Evolutionary conservation across 768 basidiomycete species (phyloP), one percentile per base, ranked within the genome.

Genomic region (Amanita fuliginea): DNA sequence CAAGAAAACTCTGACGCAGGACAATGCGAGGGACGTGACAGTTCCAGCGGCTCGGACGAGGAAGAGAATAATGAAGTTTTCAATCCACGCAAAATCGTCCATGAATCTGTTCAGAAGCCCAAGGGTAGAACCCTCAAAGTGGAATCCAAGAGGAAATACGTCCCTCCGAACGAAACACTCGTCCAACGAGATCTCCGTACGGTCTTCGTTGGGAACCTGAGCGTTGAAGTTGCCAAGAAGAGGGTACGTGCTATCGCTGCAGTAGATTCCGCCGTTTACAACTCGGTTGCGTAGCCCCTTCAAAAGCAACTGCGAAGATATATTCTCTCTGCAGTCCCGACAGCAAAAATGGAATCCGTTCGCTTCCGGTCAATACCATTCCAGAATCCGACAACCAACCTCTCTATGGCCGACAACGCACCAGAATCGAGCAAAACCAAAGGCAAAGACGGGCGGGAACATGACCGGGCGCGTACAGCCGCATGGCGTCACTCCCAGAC

Each of bases 341-440:
- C 72, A 0, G 80, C 88, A 46, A 90, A 86, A 68, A 83, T 96
- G 54, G 95, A 98, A 60, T 93, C 92, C 4, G 76, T 81, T 21
- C 89, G 95, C 37, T 96, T 95, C 72, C 89, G 95, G 46, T 96
- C 93, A 13, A 76, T 96, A 44, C 83, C 93, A 1, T 97, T 97
- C 70, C 81, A 87, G 54, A 74, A 74, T 0, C 89, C 95, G 8
- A 90, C 90, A 54, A 69, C 82, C 14, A 73, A 49, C 1, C 47
- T 65, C 40, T 67, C 74, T 19, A 65, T 64, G 22, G 59, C 62
- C 16, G 61, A 62, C 33, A 33, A 46, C 58, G 59, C 42, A 63
- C 55, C 36, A 10, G 16, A 30, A 49, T 63, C 37, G 65, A 62
- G 64, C 45, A 62, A 52, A 47, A 59, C 26, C 63, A 63, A 54